phyloP scores from a whole-genome alignment of 1,139 yeast genomes.

The Diutina ranongensis region DNA sequence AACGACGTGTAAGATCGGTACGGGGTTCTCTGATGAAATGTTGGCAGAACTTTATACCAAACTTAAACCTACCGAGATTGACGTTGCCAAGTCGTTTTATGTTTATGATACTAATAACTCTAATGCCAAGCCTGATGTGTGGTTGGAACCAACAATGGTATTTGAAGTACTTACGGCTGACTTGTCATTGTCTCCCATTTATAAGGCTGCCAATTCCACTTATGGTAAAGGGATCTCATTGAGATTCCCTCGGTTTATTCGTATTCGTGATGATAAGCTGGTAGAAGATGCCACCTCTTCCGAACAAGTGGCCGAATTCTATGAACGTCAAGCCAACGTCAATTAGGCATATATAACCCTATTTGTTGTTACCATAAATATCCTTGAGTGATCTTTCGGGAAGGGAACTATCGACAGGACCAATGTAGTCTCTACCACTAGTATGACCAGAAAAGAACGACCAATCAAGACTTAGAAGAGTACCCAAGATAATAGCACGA shows the following conservation, averaged over 20 bases:
- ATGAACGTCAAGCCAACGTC: constrained; percentile 56
- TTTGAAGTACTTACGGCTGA: constrained; percentile 96
- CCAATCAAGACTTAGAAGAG: not conserved
- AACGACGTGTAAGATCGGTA: constrained; percentile 93
- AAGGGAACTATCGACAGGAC: not conserved
- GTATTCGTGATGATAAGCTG: constrained; percentile 79
- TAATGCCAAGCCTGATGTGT: constrained; percentile 76
- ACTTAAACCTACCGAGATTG: constrained; percentile 59
- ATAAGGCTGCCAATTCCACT: constrained; percentile 73
- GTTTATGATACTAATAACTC: constrained; percentile 53
- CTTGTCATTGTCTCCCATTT: constrained; percentile 81
- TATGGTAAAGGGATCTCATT: constrained; percentile 84
- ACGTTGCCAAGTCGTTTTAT: constrained; percentile 57
- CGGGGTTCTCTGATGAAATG: constrained; percentile 89
- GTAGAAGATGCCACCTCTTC: constrained; percentile 86
- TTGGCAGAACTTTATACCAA: constrained; percentile 46
- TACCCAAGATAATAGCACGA: not conserved
- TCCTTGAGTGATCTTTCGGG: not conserved
- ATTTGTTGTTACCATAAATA: not conserved
- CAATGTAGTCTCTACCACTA: not conserved
- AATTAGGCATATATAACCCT: constrained; percentile 7
- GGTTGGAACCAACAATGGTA: constrained; percentile 84
- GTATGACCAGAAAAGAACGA: not conserved
- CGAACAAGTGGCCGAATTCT: constrained; percentile 83
- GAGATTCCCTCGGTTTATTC: constrained; percentile 81